These are phyloP conservation scores for Trichoderma sp. DNA, from an alignment of 2,329 filamentous ascomycete species.

Conservation along the genomic window DNA sequence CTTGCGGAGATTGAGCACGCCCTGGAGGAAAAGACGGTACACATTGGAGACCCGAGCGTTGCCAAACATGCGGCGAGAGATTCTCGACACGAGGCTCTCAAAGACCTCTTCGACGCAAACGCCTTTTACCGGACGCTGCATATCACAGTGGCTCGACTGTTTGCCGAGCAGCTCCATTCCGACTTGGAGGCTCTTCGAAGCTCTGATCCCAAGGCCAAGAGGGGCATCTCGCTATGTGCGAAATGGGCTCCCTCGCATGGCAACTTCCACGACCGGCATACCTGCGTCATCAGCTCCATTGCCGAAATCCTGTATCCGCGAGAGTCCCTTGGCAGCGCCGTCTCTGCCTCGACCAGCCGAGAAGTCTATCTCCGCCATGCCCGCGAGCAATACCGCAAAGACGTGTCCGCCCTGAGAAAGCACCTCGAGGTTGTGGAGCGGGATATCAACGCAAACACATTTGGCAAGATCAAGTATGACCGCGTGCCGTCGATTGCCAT, in stretches of 20 bases:
- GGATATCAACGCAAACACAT: conserved; percentile 49
- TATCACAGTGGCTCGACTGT: conserved; percentile 55
- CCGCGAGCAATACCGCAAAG: conserved; percentile 55
- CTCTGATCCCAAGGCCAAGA: conserved; percentile 43
- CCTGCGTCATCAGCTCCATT: conserved; percentile 58
- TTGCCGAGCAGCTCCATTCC: conserved; percentile 54
- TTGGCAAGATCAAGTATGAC: conserved; percentile 57
- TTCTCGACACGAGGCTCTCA: conserved; percentile 44
- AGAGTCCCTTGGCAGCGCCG: conserved; percentile 34
- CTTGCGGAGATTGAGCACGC: background rate
- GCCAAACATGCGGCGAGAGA: conserved; percentile 34
- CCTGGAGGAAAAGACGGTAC: conserved; percentile 7
- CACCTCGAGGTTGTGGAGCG: conserved; percentile 56
- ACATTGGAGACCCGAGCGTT: conserved; percentile 26
- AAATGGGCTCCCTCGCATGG: conserved; percentile 62
- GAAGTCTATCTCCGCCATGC: conserved; percentile 56
- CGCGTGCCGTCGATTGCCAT: conserved; percentile 59
- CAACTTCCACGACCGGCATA: conserved; percentile 60
- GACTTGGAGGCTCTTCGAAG: conserved; percentile 49
- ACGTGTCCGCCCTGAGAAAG: conserved; percentile 54
- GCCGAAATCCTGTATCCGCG: conserved; percentile 55
- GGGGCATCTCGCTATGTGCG: conserved; percentile 55
- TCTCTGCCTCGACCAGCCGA: conserved; percentile 43
- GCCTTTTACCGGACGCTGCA: conserved; percentile 55
- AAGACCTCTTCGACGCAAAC: conserved; percentile 46